Evolutionary conservation across 129 eudicot genomes (phyloP).

Genomic region (Glebionis coronaria): DNA sequence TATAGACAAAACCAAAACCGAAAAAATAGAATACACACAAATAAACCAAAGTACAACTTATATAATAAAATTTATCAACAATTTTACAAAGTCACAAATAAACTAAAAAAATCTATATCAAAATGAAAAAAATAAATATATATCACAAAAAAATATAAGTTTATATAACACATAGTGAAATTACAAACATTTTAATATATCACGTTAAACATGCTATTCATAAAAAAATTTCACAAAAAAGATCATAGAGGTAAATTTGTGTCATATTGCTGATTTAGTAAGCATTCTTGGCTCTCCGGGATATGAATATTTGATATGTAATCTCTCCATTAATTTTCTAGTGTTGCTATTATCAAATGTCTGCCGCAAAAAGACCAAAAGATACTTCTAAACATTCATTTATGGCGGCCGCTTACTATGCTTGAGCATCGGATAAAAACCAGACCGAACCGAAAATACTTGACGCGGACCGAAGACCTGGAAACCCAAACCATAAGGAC

Average conservation of each 20-base stretch:
- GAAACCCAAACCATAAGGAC: no score
- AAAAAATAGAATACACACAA: no score
- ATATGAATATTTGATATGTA: conserved; percentile 86
- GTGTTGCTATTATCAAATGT: conserved; percentile 95
- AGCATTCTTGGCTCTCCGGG: conserved; percentile 80
- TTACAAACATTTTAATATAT: conserved; percentile 31
- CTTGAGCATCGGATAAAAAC: no score
- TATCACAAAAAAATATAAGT: no score
- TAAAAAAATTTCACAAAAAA: conserved; percentile 24
- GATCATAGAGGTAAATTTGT: conserved; percentile 19
- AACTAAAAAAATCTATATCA: no score
- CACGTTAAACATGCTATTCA: conserved; percentile 25
- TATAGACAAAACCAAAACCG: no score
- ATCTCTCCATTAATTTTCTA: conserved; percentile 70
- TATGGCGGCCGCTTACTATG: neutral
- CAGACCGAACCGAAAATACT: no score
- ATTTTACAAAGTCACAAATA: no score
- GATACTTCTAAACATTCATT: neutral
- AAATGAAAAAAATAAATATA: no score
- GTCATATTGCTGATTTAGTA: conserved; percentile 8
- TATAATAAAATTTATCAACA: no score
- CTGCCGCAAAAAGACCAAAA: conserved; percentile 25
- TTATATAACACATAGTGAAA: conserved; percentile 9
- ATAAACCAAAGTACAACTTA: no score
- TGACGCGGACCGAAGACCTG: no score